A percentile compares a stretch with the other conserved stretches of the same genome.
Conservation (phyloP, 768 basidiomycete genomes). For the Tubosaeta sp. region DNA sequence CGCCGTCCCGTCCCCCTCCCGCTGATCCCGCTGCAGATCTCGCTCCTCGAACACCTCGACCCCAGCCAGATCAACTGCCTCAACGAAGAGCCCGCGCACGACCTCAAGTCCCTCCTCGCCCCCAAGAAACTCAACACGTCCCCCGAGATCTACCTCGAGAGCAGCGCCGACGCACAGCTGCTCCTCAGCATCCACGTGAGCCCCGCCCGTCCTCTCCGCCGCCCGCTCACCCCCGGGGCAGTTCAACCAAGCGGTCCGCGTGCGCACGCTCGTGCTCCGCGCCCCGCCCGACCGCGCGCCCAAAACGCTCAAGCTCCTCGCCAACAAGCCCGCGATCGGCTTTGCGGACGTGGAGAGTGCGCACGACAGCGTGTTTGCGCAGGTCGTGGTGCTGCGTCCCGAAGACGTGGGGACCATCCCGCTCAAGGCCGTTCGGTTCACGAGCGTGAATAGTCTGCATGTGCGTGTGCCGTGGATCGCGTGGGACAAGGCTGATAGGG, state of each 20-base stretch:
- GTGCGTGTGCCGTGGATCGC: conserved; percentile 32
- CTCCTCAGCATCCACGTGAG: conserved; percentile 63
- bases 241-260: conserved; percentile 68
- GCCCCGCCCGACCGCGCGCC: conserved; percentile 45
- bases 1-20: not conserved
- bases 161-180: conserved; percentile 72
- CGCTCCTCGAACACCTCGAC: conserved; percentile 58
- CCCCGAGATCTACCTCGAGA: conserved; percentile 46
- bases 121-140: conserved; percentile 42
- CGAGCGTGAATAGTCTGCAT: conserved; percentile 61
- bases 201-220: conserved; percentile 4
- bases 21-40: conserved; percentile 36
- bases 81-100: conserved; percentile 55
- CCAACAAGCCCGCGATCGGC: conserved; percentile 55
- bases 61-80: conserved; percentile 60
- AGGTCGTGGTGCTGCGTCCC: conserved; percentile 50
- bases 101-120: conserved; percentile 48
- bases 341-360: conserved; percentile 64
- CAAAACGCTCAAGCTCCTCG: conserved; percentile 55
- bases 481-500: conserved; percentile 5
- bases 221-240: conserved; percentile 15
- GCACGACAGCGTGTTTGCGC: conserved; percentile 47
- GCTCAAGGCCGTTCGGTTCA: conserved; percentile 67
- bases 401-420: conserved; percentile 45
- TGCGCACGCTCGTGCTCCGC: conserved; percentile 55